phyloP scores from a whole-genome alignment of 2,329 filamentous ascomycete genomes.

The Neonectria ditissima region DNA sequence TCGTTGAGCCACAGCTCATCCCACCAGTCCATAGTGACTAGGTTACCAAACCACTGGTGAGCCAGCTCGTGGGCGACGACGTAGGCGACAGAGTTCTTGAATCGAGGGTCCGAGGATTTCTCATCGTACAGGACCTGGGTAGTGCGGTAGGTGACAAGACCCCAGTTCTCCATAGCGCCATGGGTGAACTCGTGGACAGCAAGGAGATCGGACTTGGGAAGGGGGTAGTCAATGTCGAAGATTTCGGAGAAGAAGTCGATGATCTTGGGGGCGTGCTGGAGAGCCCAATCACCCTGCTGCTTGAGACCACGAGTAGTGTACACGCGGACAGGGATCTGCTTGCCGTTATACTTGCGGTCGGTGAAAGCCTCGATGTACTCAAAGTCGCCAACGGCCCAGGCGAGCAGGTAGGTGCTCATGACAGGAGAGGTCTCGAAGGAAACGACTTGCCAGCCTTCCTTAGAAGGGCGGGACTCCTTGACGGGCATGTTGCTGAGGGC shows the following conservation, averaged over 20 bases:
- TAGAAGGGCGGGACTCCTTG: slow-evolving; percentile 71
- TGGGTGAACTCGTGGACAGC: slow-evolving; percentile 92
- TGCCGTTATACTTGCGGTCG: slow-evolving; percentile 89
- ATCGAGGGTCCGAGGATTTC: slow-evolving; percentile 87
- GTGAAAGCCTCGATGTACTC: slow-evolving; percentile 96
- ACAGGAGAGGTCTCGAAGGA: slow-evolving; percentile 85
- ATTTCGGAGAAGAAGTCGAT: slow-evolving; percentile 98
- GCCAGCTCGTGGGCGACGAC: slow-evolving; percentile 98
- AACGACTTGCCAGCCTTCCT: slow-evolving; percentile 77
- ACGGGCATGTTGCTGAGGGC: slow-evolving; percentile 97
- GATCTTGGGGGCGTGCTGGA: slow-evolving; percentile 91
- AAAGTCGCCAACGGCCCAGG: slow-evolving; percentile 97
- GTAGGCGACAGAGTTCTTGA: slow-evolving; percentile 94
- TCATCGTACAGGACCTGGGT: slow-evolving; percentile 98
- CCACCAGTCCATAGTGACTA: slow-evolving; percentile 98
- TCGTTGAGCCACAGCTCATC: slow-evolving; percentile 95
- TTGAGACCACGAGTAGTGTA: slow-evolving; percentile 97
- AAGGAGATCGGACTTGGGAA: slow-evolving; percentile 91
- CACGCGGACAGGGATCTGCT: slow-evolving; percentile 90
- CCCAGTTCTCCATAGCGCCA: slow-evolving; percentile 97
- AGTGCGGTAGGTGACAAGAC: slow-evolving; percentile 93
- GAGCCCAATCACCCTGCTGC: slow-evolving; percentile 88
- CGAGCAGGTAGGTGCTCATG: slow-evolving; percentile 92
- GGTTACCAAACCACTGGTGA: slow-evolving; percentile 95
- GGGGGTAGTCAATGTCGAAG: slow-evolving; percentile 91